These are phyloP conservation scores for Climacium dendroides DNA, from an alignment of 225 moss, liverwort and hornwort species.

Conservation along the genomic window DNA sequence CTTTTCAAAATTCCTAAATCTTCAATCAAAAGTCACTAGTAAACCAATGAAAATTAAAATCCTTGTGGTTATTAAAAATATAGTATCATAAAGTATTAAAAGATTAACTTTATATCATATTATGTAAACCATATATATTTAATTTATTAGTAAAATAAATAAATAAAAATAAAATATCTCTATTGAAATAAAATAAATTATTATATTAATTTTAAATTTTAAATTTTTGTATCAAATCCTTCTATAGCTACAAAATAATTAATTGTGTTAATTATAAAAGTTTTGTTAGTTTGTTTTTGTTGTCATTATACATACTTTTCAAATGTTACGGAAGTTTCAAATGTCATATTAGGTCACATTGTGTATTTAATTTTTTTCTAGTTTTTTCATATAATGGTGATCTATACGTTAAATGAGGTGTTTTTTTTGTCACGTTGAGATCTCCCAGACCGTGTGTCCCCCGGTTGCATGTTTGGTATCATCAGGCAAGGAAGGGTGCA, in stretches of 20 bases:
- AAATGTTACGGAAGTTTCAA: not conserved
- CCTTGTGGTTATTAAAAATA: accelerated
- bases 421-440: too few species aligned
- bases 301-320: not conserved
- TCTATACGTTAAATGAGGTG: too few species aligned
- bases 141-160: too few species aligned
- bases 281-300: accelerated
- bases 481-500: too few species aligned
- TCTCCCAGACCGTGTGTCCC: too few species aligned
- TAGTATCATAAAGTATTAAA: not conserved
- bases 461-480: too few species aligned
- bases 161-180: not conserved
- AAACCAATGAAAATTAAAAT: not conserved
- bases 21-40: not conserved
- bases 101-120: too few species aligned
- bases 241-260: not conserved
- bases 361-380: not conserved
- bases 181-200: not conserved
- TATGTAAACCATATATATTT: not conserved
- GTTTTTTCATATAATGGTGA: not conserved
- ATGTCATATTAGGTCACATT: too few species aligned
- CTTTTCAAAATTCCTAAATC: not conserved
- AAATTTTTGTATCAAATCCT: not conserved
- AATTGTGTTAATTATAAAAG: too few species aligned
- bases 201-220: too few species aligned